Evolutionary conservation across 2,329 filamentous ascomycete species (phyloP).

Genomic region (Fusarium nygamai): DNA sequence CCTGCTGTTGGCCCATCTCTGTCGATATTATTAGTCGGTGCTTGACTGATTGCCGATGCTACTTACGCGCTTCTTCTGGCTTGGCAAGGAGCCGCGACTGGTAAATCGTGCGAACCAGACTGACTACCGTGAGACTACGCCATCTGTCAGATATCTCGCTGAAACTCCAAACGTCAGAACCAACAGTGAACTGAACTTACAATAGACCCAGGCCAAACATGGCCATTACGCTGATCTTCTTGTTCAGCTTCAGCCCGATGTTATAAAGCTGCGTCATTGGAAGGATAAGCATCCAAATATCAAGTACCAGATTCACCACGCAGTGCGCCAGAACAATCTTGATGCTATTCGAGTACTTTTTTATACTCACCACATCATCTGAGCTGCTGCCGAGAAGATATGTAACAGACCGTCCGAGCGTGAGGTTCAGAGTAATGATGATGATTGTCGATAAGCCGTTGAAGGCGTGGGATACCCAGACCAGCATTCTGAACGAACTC

Average conservation of each 20-base stretch:
- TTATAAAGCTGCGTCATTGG: constrained; percentile 17
- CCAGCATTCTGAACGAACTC: neutral
- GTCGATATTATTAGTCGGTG: too few species aligned
- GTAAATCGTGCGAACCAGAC: rapidly evolving
- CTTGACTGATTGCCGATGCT: too few species aligned
- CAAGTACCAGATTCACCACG: neutral
- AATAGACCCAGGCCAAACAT: constrained; percentile 14
- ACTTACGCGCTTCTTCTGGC: neutral
- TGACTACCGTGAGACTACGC: neutral
- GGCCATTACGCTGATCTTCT: neutral
- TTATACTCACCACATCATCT: neutral
- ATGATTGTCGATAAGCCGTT: rapidly evolving
- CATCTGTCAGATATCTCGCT: neutral
- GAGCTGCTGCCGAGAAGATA: neutral
- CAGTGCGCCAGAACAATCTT: neutral
- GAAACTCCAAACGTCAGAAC: too few species aligned
- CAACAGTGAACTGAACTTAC: neutral
- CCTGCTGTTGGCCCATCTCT: rapidly evolving
- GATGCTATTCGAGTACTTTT: rapidly evolving
- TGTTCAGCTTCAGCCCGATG: neutral
- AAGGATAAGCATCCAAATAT: constrained; percentile 18
- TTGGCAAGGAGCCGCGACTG: rapidly evolving
- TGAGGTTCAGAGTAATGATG: neutral
- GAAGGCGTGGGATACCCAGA: neutral
- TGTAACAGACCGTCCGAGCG: neutral